Conservation (phyloP, 1,284 basidiomycete genomes). For the Sanghuangporus weigelae region DNA sequence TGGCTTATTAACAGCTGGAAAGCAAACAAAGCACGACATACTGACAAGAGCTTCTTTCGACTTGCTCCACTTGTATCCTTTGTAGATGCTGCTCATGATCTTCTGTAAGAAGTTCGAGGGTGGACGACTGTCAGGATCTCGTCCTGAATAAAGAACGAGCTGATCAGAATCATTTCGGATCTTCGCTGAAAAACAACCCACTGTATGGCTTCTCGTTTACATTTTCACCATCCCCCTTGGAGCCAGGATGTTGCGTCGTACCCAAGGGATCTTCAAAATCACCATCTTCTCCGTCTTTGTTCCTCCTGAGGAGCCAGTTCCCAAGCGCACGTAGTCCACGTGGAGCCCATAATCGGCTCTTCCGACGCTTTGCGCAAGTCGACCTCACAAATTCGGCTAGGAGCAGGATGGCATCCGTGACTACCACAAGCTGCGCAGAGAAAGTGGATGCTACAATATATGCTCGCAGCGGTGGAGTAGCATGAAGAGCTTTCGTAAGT, state of each 20-base stretch:
- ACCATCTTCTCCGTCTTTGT: constrained; percentile 19
- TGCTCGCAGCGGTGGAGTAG: constrained; percentile 31
- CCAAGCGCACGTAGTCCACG: constrained; percentile 36
- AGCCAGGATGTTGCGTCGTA: not conserved
- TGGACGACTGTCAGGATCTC: constrained; percentile 44
- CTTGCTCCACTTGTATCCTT: constrained; percentile 35
- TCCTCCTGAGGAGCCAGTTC: constrained; percentile 28
- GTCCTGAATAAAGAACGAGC: constrained; percentile 5
- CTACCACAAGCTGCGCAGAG: constrained; percentile 37
- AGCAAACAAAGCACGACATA: not conserved
- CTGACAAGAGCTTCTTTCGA: constrained; percentile 40
- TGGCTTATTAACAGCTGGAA: not conserved
- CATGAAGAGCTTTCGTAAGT: constrained; percentile 5
- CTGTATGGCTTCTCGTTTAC: constrained; percentile 25
- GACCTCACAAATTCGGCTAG: constrained; percentile 39
- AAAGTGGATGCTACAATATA: constrained; percentile 47
- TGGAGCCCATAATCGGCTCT: constrained; percentile 46
- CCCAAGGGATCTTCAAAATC: constrained; percentile 22
- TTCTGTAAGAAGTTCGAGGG: constrained; percentile 39
- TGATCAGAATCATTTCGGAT: not conserved
- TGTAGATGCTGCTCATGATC: constrained; percentile 31
- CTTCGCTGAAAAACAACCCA: constrained; percentile 23
- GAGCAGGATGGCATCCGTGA: constrained; percentile 37
- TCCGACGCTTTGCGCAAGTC: constrained; percentile 33
- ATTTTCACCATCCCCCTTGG: constrained; percentile 9